These are phyloP conservation scores for Raphanus raphanistrum DNA, from an alignment of 345 rosid species.

Conservation along the genomic window DNA sequence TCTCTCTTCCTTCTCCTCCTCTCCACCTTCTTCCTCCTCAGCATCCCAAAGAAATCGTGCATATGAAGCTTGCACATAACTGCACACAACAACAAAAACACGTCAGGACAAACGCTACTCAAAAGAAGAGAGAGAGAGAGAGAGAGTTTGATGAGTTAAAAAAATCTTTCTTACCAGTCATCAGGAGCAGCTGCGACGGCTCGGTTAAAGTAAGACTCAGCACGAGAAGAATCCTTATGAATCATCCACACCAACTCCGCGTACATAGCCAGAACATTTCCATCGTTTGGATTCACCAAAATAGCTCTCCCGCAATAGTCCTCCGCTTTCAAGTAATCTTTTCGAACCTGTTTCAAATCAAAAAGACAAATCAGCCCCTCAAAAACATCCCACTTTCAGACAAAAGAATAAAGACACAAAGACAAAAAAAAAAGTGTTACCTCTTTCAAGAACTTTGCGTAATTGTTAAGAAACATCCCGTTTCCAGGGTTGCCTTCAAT, in stretches of 20 bases:
- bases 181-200: constrained; percentile 83
- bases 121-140: background rate
- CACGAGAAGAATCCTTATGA: constrained; percentile 71
- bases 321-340: constrained; percentile 68
- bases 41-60: constrained; percentile 90
- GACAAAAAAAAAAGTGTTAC: constrained; percentile 23
- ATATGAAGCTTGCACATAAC: constrained; percentile 84
- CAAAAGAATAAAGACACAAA: background rate
- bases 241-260: constrained; percentile 79
- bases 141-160: background rate
- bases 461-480: constrained; percentile 69
- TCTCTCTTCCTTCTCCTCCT: constrained; percentile 29
- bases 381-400: background rate
- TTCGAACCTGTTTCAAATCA: constrained; percentile 53
- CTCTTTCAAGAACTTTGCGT: constrained; percentile 90
- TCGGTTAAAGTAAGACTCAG: constrained; percentile 71
- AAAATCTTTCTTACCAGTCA: constrained; percentile 59
- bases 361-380: background rate
- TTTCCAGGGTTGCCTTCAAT: constrained; percentile 84
- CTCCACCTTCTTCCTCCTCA: constrained; percentile 65
- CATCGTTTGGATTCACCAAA: constrained; percentile 61
- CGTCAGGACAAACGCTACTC: background rate
- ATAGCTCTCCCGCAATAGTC: constrained; percentile 85
- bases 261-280: constrained; percentile 72
- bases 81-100: constrained; percentile 37